These are phyloP conservation scores for Tranzscheliella williamsii DNA, from an alignment of 1,284 basidiomycete species.

Conservation along the genomic window DNA sequence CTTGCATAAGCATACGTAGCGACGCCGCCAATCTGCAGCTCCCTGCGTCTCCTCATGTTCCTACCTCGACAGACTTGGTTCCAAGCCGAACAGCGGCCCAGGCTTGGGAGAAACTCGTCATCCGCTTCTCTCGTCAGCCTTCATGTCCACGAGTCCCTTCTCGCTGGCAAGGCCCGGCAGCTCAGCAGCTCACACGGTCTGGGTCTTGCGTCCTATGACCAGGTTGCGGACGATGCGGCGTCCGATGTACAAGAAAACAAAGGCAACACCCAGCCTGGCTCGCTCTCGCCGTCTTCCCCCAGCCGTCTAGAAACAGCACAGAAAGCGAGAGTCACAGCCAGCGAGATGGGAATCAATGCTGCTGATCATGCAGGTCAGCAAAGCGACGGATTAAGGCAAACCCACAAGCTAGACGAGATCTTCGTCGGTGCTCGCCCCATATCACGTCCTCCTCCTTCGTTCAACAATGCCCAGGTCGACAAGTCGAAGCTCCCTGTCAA, in stretches of 20 bases:
- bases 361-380: neutral
- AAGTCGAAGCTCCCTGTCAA: slow-evolving; percentile 7
- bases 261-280: neutral
- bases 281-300: neutral
- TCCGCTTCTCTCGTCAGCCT: slow-evolving; percentile 18
- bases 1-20: no score
- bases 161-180: slow-evolving; percentile 29
- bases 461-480: neutral
- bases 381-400: neutral
- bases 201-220: slow-evolving; percentile 11
- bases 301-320: neutral
- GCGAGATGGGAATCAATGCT: neutral
- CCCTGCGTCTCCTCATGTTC: no score
- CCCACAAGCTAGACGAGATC: slow-evolving; percentile 6
- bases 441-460: neutral
- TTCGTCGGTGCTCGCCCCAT: slow-evolving; percentile 2
- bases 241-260: neutral
- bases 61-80: slow-evolving; percentile 10
- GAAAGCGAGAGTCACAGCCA: neutral
- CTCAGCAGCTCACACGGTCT: slow-evolving; percentile 23
- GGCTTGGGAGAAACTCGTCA: slow-evolving; percentile 4
- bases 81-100: slow-evolving; percentile 6
- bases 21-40: no score
- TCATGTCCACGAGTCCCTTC: slow-evolving; percentile 28
- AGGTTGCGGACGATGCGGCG: neutral